Conservation (phyloP, 441 rosid genomes). For the Eruca vesicaria region DNA sequence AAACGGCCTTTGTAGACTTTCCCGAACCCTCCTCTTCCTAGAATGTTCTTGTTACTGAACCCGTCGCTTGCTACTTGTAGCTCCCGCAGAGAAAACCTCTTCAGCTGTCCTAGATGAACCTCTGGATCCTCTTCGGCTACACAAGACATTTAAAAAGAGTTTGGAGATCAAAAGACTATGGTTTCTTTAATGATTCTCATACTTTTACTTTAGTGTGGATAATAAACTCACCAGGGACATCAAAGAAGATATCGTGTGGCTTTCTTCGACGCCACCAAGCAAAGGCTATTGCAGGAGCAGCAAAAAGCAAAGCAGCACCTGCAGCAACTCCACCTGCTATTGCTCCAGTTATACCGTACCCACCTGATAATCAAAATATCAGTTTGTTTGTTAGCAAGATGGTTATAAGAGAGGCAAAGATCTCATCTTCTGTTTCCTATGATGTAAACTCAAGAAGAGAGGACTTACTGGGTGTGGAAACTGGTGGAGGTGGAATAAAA, state of each 20-base stretch:
- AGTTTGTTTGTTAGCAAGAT: background rate
- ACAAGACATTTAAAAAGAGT: background rate
- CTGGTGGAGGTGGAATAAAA: constrained; percentile 70
- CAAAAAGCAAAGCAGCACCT: constrained; percentile 84
- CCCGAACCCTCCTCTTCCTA: constrained; percentile 94
- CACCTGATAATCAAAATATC: constrained; percentile 49
- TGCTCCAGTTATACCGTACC: constrained; percentile 72
- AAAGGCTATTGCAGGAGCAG: constrained; percentile 88
- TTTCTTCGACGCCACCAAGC: constrained; percentile 88
- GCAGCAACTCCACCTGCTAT: constrained; percentile 96
- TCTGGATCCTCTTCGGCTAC: constrained; percentile 96
- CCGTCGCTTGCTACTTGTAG: constrained; percentile 88
- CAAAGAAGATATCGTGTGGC: constrained; percentile 81
- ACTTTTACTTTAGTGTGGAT: no score
- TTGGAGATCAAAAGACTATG: background rate
- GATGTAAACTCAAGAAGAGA: background rate
- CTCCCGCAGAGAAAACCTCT: constrained; percentile 83
- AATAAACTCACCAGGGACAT: constrained; percentile 74
- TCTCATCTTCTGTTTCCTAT: background rate
- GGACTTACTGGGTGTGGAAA: constrained; percentile 61
- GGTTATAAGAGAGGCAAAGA: background rate
- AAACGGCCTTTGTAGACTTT: constrained; percentile 91
- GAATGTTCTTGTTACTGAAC: constrained; percentile 83
- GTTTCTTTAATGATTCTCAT: no score
- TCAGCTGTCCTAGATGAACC: constrained; percentile 91